Percentiles rank a stretch among this genome's conserved stretches.
phyloP scores from a whole-genome alignment of 441 rosid genomes.

The Metrosideros polymorpha region DNA sequence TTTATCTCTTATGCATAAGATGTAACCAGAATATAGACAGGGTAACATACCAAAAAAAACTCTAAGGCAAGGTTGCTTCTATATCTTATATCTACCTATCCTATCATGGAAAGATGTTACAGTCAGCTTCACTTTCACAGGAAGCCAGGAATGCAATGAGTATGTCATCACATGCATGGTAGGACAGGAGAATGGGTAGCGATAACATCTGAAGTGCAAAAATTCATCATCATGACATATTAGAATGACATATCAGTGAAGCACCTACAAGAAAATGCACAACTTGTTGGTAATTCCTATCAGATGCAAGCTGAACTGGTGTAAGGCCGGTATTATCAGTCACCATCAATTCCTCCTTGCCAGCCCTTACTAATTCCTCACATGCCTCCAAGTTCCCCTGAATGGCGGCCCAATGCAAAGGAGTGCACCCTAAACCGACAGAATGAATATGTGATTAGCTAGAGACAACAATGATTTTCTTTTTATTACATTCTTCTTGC shows the following conservation, averaged over 20 bases:
- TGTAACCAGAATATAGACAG: background rate
- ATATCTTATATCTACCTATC: background rate
- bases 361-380: conserved; percentile 94
- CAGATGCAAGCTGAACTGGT: conserved; percentile 96
- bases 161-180: background rate
- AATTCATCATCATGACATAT: background rate
- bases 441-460: background rate
- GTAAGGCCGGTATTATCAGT: conserved; percentile 89
- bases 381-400: conserved; percentile 97
- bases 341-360: conserved; percentile 86
- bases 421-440: conserved; percentile 71
- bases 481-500: background rate
- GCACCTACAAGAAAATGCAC: conserved; percentile 92
- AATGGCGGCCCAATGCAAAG: conserved; percentile 98
- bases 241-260: conserved; percentile 22
- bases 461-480: background rate
- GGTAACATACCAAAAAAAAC: background rate
- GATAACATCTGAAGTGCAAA: background rate
- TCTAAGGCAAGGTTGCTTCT: background rate
- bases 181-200: background rate
- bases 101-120: background rate
- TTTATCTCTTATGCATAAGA: background rate
- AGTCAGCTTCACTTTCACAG: background rate
- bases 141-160: background rate
- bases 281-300: conserved; percentile 95